phyloP scores from a whole-genome alignment of 306 rosid genomes.

The Rosa rugosa region DNA sequence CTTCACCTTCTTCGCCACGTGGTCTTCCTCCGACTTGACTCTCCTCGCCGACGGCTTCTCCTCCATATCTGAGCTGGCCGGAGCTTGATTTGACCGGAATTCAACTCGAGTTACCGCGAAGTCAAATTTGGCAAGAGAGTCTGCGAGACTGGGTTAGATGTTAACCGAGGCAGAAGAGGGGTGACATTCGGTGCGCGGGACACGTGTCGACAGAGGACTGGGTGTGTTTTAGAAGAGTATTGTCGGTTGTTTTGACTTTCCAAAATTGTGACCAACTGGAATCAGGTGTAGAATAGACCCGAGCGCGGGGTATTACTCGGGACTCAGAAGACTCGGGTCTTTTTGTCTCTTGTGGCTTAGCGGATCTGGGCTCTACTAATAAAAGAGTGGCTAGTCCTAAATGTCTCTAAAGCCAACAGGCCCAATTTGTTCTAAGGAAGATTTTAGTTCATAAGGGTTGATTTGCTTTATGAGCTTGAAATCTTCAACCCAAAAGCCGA shows the following conservation, averaged over 20 bases:
- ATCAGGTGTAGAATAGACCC: not conserved
- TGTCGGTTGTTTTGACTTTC: not conserved
- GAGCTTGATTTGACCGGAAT: not conserved
- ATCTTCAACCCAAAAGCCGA: too few relatives aligned
- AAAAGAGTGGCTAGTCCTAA: not conserved
- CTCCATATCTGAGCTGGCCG: not conserved
- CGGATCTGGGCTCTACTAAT: too few relatives aligned
- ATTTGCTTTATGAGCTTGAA: too few relatives aligned
- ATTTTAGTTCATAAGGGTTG: too few relatives aligned
- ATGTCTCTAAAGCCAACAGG: not conserved
- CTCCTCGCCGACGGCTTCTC: conserved; percentile 8
- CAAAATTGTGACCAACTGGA: not conserved
- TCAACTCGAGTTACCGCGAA: not conserved
- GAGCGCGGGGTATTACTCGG: not conserved
- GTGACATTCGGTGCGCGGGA: not conserved
- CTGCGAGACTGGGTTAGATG: not conserved
- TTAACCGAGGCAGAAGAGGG: not conserved
- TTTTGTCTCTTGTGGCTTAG: not conserved
- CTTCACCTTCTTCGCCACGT: conserved; percentile 3
- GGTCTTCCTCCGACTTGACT: conserved; percentile 1
- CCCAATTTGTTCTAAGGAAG: not conserved
- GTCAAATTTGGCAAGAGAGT: not conserved
- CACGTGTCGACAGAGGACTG: not conserved
- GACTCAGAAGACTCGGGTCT: not conserved
- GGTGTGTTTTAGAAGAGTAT: not conserved